Conservation (phyloP, 306 rosid species). For the Gastrolobium villosum region DNA sequence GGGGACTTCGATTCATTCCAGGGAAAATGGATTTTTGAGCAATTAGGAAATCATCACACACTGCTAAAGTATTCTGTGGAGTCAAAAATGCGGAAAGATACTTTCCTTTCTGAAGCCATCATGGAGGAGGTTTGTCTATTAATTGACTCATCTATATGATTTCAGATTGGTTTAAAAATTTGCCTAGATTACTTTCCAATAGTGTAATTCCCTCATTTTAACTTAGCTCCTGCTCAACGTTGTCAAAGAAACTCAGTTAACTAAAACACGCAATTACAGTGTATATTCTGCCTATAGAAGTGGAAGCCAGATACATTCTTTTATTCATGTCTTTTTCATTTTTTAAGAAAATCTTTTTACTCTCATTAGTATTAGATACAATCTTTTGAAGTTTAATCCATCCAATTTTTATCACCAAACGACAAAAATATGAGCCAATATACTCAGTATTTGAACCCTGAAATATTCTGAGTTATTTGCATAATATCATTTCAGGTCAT, state of each 20-base stretch:
- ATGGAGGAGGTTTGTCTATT: slow-evolving; percentile 80
- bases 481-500: slow-evolving; percentile 65
- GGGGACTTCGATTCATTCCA: slow-evolving; percentile 85
- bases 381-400: neutral
- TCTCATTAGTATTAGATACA: neutral
- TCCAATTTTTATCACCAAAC: slow-evolving; percentile 9
- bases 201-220: slow-evolving; percentile 6
- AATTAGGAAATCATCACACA: slow-evolving; percentile 88
- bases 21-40: slow-evolving; percentile 90
- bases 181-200: neutral
- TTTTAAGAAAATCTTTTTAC: neutral
- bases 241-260: slow-evolving; percentile 14
- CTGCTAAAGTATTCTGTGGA: slow-evolving; percentile 85
- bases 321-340: neutral
- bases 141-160: slow-evolving; percentile 10
- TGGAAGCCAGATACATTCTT: slow-evolving; percentile 16
- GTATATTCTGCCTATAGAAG: neutral
- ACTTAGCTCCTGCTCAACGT: neutral
- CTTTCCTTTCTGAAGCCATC: slow-evolving; percentile 85
- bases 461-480: slow-evolving; percentile 11
- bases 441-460: neutral
- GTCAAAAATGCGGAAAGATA: slow-evolving; percentile 85
- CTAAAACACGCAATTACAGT: neutral
- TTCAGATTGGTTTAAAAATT: neutral
- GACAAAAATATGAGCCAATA: neutral